Conservation (phyloP, 1,139 yeast species). For the Keqinozyma sinolaborantium region DNA sequence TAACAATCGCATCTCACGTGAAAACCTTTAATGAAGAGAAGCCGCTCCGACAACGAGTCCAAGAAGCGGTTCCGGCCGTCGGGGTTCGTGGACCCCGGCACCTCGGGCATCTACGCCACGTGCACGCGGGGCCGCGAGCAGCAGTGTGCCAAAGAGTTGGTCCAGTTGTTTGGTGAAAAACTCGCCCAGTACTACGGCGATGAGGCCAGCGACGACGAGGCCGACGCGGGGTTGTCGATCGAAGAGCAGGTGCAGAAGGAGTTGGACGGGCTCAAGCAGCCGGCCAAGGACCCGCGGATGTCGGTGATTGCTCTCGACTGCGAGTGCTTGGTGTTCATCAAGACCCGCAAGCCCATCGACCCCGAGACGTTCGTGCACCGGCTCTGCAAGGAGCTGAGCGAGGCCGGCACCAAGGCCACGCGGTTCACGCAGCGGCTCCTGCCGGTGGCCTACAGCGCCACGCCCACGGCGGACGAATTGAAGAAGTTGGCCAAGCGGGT, state of each 20-base stretch:
- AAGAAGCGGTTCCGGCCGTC: conserved; percentile 43
- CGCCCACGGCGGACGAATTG: conserved; percentile 69
- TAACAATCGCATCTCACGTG: conserved; percentile 12
- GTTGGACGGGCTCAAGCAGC: conserved; percentile 52
- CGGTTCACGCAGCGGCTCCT: conserved; percentile 76
- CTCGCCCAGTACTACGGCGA: conserved; percentile 48
- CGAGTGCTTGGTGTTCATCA: conserved; percentile 82
- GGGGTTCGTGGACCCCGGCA: conserved; percentile 70
- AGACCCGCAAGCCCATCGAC: conserved; percentile 71
- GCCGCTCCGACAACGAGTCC: conserved; percentile 11
- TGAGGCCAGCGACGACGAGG: conserved; percentile 24
- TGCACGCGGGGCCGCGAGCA: conserved; percentile 77
- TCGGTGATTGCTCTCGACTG: conserved; percentile 69
- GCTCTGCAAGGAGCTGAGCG: conserved; percentile 59
- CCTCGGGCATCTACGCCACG: conserved; percentile 83
- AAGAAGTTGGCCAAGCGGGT: conserved; percentile 54
- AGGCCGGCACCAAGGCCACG: conserved; percentile 51
- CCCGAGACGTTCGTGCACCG: conserved; percentile 69
- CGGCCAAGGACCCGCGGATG: conserved; percentile 46
- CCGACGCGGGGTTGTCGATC: conserved; percentile 45
- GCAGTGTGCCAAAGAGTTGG: conserved; percentile 70
- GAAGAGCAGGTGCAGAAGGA: conserved; percentile 78
- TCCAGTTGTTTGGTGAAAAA: conserved; percentile 54
- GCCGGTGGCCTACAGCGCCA: conserved; percentile 74
- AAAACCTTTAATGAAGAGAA: too few relatives aligned